Evolutionary conservation across 164 flowering plant species (phyloP).

Genomic region (Liriodendron chinense): DNA sequence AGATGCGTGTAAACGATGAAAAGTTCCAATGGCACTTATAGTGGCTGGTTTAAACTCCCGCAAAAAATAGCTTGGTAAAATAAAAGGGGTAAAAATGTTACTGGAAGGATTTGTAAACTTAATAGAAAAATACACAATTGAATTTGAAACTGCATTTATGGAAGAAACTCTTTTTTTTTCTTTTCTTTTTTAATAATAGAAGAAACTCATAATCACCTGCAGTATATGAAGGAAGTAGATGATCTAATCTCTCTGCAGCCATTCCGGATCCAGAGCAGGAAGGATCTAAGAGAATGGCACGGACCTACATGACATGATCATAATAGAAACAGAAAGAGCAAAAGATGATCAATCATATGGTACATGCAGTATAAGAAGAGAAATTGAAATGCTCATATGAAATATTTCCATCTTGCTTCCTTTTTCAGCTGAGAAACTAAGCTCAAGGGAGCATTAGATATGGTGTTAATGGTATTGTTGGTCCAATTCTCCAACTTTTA

Average conservation of each 20-base stretch:
- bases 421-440: background rate
- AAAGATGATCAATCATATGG: background rate
- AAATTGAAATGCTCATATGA: background rate
- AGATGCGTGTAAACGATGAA: no score
- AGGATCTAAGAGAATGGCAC: conserved; percentile 88
- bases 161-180: background rate
- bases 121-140: background rate
- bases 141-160: background rate
- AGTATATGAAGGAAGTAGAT: conserved; percentile 73
- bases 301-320: conserved; percentile 42
- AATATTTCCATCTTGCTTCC: background rate
- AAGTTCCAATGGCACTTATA: no score
- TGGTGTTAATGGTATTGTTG: background rate
- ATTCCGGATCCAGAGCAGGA: conserved; percentile 99
- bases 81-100: background rate
- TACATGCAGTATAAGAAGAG: background rate
- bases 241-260: conserved; percentile 68
- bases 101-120: background rate
- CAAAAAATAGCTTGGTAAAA: background rate
- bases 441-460: background rate
- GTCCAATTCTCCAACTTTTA: no score
- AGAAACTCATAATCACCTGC: conserved; percentile 34
- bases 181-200: no score
- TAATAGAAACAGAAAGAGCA: background rate
- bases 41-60: background rate